Evolutionary conservation across 768 basidiomycete species (phyloP), one percentile per base, ranked within the genome.

Genomic region (Termitomyces sp.): DNA sequence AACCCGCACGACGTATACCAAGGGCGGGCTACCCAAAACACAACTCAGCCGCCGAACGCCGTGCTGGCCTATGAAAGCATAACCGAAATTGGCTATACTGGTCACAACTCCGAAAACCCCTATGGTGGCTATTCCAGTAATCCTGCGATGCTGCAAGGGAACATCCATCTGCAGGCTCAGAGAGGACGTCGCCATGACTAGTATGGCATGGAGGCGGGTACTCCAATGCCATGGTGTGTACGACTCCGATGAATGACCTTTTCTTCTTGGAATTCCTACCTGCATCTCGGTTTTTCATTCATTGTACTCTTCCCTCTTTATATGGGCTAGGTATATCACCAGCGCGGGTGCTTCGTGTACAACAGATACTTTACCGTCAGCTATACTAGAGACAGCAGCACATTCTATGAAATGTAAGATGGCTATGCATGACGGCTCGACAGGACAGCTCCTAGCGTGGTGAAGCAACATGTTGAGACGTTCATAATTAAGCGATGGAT

Each of bases 1-100:
- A 78, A 83, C 58, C 65, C 73, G n/a, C 76, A 77, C 52, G 82
- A 82, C 59, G 74, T 79, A 47, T 84, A 86, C 63, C 77, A 78
- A 65, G 77, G 77, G 58, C 77, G 76, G 48, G 73, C 74, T 57
- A 35, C 60, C n/a, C 57, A 51, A 30, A 50, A 50, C 28, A 42
- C 45, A 43, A 40, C 50, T 21, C 54, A 48, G 34, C 24, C 24
- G 26, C 37, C 5, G 19, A 50, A 26, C 26, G 7, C 11, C 9
- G 22, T 22, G 15, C 24, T 12, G 10, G 14, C 22, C 34, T 15
- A 37, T 37, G 47, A 48, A 48, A 24, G 47, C 10, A 48, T 17
- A 15, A 8, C 43, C 15, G 43, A 24, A 15, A 24, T 26, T 26
- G 55, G 54, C 38, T 54, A 59, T 37, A 21, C 38, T 21, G 52